Percentiles rank a stretch among this genome's conserved stretches.
Conservation (phyloP, 768 basidiomycete species). For the Boletus huronensis region DNA sequence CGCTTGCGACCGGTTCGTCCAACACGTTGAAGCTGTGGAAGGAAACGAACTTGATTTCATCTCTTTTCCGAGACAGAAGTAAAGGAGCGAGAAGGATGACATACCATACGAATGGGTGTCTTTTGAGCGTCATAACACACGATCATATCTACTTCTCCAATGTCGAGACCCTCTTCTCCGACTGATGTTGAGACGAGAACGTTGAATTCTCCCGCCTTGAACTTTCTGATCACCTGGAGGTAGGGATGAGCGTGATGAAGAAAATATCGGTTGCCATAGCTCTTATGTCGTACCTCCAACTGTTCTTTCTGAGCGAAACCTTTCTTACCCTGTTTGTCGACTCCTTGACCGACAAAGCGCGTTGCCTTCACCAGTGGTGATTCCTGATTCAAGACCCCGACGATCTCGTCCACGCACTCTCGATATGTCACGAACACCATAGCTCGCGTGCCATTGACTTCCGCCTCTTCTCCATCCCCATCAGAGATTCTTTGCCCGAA, state of each 20-base stretch:
- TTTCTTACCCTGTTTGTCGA: slow-evolving; percentile 79
- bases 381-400: slow-evolving; percentile 71
- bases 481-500: slow-evolving; percentile 49
- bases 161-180: slow-evolving; percentile 97
- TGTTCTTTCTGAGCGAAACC: slow-evolving; percentile 92
- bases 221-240: slow-evolving; percentile 74
- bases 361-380: slow-evolving; percentile 76
- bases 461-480: slow-evolving; percentile 33
- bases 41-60: not conserved
- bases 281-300: slow-evolving; percentile 57
- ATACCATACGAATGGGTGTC: slow-evolving; percentile 92
- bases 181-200: slow-evolving; percentile 94
- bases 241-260: slow-evolving; percentile 7
- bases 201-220: slow-evolving; percentile 86
- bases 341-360: slow-evolving; percentile 88
- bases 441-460: slow-evolving; percentile 52
- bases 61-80: not conserved
- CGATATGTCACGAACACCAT: slow-evolving; percentile 96
- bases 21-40: slow-evolving; percentile 81
- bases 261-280: not conserved
- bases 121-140: slow-evolving; percentile 97
- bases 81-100: slow-evolving; percentile 17
- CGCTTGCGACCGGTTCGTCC: slow-evolving; percentile 94
- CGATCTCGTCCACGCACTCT: slow-evolving; percentile 88
- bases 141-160: slow-evolving; percentile 95